These are phyloP conservation scores for Cymbopogon citratus DNA, from an alignment of 176 grass and related monocot species.

Conservation along the genomic window DNA sequence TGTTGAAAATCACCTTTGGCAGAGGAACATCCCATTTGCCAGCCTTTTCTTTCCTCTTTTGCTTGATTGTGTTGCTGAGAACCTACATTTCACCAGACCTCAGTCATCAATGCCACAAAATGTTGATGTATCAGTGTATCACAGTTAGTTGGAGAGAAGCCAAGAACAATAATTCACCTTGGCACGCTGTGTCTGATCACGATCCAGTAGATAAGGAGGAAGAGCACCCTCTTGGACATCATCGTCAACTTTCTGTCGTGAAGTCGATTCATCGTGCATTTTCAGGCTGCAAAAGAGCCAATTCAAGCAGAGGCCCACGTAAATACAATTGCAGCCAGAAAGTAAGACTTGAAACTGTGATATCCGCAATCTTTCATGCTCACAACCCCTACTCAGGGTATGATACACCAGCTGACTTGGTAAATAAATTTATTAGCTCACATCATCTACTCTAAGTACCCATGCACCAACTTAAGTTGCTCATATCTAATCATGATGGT, in stretches of 20 bases:
- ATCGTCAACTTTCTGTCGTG: slow-evolving; percentile 60
- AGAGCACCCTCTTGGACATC: slow-evolving; percentile 67
- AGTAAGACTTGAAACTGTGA: not conserved
- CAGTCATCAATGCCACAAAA: not conserved
- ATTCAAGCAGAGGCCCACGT: not conserved
- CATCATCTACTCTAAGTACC: not conserved
- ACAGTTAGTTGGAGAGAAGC: not conserved
- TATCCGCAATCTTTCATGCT: not conserved
- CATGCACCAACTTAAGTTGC: not conserved
- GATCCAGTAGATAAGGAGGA: slow-evolving; percentile 85
- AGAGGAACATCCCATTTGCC: slow-evolving; percentile 89
- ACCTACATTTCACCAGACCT: slow-evolving; percentile 26
- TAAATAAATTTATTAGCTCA: too few relatives aligned
- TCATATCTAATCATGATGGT: slow-evolving; percentile 1
- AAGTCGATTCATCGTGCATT: slow-evolving; percentile 87
- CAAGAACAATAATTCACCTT: slow-evolving; percentile 44
- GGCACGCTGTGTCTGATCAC: slow-evolving; percentile 66
- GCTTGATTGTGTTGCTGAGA: slow-evolving; percentile 78
- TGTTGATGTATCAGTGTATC: not conserved
- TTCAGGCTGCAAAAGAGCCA: slow-evolving; percentile 46
- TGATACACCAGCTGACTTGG: not conserved
- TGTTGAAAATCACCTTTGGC: slow-evolving; percentile 50
- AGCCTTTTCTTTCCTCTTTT: slow-evolving; percentile 86
- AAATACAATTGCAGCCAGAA: not conserved
- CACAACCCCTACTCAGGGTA: not conserved